Conservation (phyloP, 805 yeast genomes). For the Blastobotrys mokoenaii region DNA sequence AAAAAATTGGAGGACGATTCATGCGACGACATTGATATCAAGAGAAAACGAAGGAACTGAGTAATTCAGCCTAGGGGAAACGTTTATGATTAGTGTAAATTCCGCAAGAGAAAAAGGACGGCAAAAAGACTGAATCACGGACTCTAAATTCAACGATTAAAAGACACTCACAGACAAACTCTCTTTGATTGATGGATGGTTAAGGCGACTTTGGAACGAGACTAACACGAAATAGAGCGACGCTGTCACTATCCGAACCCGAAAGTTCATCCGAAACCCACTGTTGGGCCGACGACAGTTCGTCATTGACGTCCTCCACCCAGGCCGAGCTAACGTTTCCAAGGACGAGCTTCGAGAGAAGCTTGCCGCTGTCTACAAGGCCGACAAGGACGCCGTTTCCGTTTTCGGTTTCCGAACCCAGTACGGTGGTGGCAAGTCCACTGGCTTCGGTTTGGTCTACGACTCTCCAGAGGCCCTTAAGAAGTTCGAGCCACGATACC, state of each 20-base stretch:
- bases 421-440: slow-evolving; percentile 99
- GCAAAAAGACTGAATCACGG: too few relatives aligned
- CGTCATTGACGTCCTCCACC: slow-evolving; percentile 98
- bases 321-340: slow-evolving; percentile 98
- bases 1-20: too few relatives aligned
- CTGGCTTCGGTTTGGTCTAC: slow-evolving; percentile 99
- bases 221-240: slow-evolving; percentile 55
- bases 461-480: slow-evolving; percentile 96
- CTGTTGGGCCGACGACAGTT: slow-evolving; percentile 99
- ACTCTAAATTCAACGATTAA: too few relatives aligned
- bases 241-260: slow-evolving; percentile 99
- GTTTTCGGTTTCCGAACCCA: slow-evolving; percentile 99
- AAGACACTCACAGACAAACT: too few relatives aligned
- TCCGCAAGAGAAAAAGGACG: too few relatives aligned
- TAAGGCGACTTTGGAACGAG: too few relatives aligned
- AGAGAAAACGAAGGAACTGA: too few relatives aligned
- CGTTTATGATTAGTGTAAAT: too few relatives aligned
- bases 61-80: too few relatives aligned
- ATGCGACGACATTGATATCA: too few relatives aligned
- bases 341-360: slow-evolving; percentile 98
- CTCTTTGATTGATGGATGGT: too few relatives aligned
- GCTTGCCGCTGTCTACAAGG: slow-evolving; percentile 80
- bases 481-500: slow-evolving; percentile 98
- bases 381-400: slow-evolving; percentile 89
- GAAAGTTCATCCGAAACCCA: slow-evolving; percentile 99